Conservation (phyloP, 768 basidiomycete species). For the Serendipita sp. region DNA sequence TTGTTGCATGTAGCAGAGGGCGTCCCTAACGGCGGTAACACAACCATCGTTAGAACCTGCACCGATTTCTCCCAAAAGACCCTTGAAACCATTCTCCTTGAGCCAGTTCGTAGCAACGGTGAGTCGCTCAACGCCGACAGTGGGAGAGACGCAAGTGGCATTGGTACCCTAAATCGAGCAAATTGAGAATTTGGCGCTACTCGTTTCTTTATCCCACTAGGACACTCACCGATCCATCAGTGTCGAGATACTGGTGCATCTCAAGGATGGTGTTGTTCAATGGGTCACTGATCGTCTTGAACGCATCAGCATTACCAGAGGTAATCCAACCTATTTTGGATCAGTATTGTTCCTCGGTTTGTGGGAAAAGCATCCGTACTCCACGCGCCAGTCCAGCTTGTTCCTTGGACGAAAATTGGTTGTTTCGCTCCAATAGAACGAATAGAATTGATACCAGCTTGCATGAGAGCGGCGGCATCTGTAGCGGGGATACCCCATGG, state of each 20-base stretch:
- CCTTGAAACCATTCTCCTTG: slow-evolving; percentile 40
- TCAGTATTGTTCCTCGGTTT: neutral
- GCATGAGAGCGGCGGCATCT: slow-evolving; percentile 36
- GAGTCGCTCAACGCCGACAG: slow-evolving; percentile 42
- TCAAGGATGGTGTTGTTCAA: slow-evolving; percentile 20
- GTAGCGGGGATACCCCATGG: slow-evolving; percentile 40
- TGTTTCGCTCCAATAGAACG: slow-evolving; percentile 43
- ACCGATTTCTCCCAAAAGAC: slow-evolving; percentile 49
- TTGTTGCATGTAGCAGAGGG: slow-evolving; percentile 42
- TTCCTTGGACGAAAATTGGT: slow-evolving; percentile 26
- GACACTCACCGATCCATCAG: slow-evolving; percentile 31
- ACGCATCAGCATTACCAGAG: slow-evolving; percentile 38
- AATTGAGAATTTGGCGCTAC: no score
- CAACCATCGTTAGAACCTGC: slow-evolving; percentile 23
- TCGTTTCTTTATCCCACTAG: no score
- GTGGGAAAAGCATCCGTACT: slow-evolving; percentile 19
- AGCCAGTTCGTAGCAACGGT: slow-evolving; percentile 42
- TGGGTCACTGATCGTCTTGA: slow-evolving; percentile 37
- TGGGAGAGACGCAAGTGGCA: slow-evolving; percentile 36
- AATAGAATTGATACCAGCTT: slow-evolving; percentile 52
- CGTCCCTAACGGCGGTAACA: slow-evolving; percentile 31
- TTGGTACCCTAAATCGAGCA: slow-evolving; percentile 19
- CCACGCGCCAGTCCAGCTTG: slow-evolving; percentile 44
- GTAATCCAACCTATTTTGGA: slow-evolving; percentile 29
- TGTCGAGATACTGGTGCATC: slow-evolving; percentile 59